Evolutionary conservation across 1,284 basidiomycete genomes (phyloP).

Genomic region (Nidula niveotomentosa): DNA sequence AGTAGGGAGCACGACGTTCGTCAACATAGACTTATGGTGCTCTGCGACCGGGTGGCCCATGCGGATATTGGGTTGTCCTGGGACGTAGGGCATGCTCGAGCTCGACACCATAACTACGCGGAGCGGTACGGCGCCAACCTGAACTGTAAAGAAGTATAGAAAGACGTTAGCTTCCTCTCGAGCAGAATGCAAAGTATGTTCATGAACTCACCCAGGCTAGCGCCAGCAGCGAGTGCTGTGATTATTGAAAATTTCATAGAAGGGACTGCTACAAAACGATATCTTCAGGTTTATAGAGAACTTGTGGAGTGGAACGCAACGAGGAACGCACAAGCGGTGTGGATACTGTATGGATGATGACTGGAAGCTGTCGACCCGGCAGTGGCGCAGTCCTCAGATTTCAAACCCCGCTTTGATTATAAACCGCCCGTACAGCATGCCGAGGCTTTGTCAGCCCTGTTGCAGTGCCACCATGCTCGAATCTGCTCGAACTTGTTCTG

Average conservation of each 20-base stretch:
- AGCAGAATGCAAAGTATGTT: not conserved
- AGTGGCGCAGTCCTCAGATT: not conserved
- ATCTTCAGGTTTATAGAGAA: not conserved
- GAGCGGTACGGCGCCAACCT: conserved; percentile 28
- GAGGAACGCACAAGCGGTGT: not conserved
- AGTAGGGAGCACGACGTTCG: not conserved
- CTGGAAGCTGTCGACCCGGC: not conserved
- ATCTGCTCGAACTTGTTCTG: too few species aligned
- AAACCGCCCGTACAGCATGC: too few species aligned
- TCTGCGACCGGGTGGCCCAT: conserved; percentile 26
- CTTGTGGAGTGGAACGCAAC: not conserved
- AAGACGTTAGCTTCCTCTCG: not conserved
- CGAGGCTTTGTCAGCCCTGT: too few species aligned
- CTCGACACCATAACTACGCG: conserved; percentile 27
- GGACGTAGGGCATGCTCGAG: conserved; percentile 14
- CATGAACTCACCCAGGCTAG: not conserved
- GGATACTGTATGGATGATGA: not conserved
- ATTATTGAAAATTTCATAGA: not conserved
- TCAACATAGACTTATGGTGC: conserved; percentile 3
- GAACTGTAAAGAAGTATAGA: conserved; percentile 10
- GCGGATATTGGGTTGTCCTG: conserved; percentile 15
- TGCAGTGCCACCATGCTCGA: too few species aligned
- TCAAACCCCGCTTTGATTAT: not conserved
- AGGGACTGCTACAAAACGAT: not conserved
- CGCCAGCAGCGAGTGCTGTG: not conserved